Evolutionary conservation across 306 rosid genomes (phyloP), one percentile per base, ranked within the genome.

Genomic region (Sicyos baderoa): DNA sequence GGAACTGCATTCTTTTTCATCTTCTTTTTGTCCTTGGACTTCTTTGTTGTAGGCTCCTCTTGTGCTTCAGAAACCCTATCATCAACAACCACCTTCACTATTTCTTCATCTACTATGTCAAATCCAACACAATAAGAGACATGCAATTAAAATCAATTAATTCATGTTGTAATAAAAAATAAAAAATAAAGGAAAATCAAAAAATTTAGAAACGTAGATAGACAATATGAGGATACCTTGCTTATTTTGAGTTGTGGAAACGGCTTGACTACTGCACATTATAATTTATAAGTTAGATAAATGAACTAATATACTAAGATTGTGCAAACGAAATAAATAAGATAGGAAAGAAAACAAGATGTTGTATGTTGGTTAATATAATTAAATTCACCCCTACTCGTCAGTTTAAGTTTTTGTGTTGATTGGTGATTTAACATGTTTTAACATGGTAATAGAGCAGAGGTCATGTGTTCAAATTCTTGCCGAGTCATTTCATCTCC

Each of bases 11-110:
- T 82, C 67, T 71, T 81, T 78, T 88, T 88, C 72, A 58, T 83
- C 77, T 78, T 83, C 83, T 80, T 89, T 75, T 81, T 88, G 32
- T 71, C 88, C 83, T 77, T 85, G 66, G 70, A 14, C 68, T 80
- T 80, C 63, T 73, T 71, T 54, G 52, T 71, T 54, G 52, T 75
- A 42, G 65, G 77, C 68, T 57, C 78, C 76, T 77, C 75, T 25
- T 59, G 60, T 22, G 54, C 63, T 55, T 66, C 68, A 45, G 50
- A 45, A 2, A 50, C 68, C 21, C 32, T 54, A 70, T 40, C 47
- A 64, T 55, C 48, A 29, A 69, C 67, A 55, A 52, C 22, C 79
- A 56, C 66, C 68, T 76, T 70, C 37, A 21, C 13, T 11, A 56
- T 58, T 52, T 57, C 79, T 68, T 17, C 73, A 67, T 49, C 60